A percentile compares a stretch with the other conserved stretches of the same genome.
Evolutionary conservation across 768 basidiomycete species (phyloP).

Genomic region (Hirschioporus abietinus): DNA sequence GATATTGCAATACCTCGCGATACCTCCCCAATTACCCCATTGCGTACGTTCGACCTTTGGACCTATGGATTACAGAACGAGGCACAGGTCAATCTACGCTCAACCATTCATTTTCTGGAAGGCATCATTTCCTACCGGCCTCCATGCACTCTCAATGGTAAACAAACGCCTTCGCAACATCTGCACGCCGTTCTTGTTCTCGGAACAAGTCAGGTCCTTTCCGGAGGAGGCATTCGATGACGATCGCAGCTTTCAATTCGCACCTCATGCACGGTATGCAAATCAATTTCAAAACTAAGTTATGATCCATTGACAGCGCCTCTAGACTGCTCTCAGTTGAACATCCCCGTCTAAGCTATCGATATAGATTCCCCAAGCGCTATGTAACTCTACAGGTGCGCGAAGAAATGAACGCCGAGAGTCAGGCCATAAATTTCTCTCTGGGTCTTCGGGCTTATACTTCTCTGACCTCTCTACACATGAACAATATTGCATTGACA

Average conservation of each 20-base stretch:
- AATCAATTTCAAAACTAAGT: not conserved
- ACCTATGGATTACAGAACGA: not conserved
- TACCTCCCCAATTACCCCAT: not conserved
- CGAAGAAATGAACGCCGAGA: no score
- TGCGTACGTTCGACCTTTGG: not conserved
- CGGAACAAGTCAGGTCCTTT: not conserved
- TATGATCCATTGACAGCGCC: no score
- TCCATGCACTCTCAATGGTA: not conserved
- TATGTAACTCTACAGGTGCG: no score
- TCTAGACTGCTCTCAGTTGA: no score
- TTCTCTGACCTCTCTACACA: not conserved
- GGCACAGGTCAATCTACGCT: not conserved
- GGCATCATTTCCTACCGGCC: not conserved
- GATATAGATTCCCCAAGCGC: no score
- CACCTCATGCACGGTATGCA: not conserved
- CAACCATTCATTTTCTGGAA: not conserved
- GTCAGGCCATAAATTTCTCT: no score
- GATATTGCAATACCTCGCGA: not conserved
- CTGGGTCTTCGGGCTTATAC: no score
- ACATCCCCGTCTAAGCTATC: no score
- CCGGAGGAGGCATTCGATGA: not conserved
- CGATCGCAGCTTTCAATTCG: not conserved
- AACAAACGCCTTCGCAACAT: not conserved
- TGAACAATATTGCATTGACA: not conserved
- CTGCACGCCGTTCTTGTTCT: not conserved